Conservation (phyloP, 257 asterid species). For the Rehmannia glutinosa region DNA sequence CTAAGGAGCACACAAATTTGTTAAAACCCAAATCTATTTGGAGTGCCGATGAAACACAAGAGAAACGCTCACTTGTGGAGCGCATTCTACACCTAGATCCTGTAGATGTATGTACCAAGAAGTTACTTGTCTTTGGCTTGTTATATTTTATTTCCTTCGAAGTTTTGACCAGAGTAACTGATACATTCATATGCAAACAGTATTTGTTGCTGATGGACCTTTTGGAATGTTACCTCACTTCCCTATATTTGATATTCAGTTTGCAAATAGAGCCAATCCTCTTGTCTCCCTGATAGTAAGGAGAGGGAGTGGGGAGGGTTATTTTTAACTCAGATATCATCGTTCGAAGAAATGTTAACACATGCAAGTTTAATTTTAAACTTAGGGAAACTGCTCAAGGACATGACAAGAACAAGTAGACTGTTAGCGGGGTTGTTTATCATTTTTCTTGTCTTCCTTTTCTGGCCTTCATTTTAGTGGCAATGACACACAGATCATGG, state of each 20-base stretch:
- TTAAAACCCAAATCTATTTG: constrained; percentile 74
- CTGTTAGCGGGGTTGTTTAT: no score
- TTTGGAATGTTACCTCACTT: neutral
- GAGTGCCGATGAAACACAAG: constrained; percentile 62
- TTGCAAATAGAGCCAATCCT: neutral
- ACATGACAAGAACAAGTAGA: neutral
- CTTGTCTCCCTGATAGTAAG: neutral
- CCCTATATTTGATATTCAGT: neutral
- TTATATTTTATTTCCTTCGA: neutral
- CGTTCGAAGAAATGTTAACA: neutral
- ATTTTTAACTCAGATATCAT: neutral
- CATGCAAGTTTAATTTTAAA: neutral
- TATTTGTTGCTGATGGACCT: neutral
- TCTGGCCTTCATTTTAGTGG: no score
- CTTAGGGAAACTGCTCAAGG: neutral
- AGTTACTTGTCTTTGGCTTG: neutral
- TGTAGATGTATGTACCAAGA: constrained; percentile 52
- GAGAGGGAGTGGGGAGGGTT: neutral
- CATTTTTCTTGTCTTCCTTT: no score
- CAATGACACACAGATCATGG: no score
- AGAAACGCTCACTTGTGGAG: constrained; percentile 68
- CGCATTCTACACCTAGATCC: constrained; percentile 73
- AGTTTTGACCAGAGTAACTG: neutral
- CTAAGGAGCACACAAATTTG: constrained; percentile 53
- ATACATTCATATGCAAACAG: neutral